Base-by-base conservation (phyloP, 192 early-diverging fungal species). In the Podila clonocystis region DNA sequence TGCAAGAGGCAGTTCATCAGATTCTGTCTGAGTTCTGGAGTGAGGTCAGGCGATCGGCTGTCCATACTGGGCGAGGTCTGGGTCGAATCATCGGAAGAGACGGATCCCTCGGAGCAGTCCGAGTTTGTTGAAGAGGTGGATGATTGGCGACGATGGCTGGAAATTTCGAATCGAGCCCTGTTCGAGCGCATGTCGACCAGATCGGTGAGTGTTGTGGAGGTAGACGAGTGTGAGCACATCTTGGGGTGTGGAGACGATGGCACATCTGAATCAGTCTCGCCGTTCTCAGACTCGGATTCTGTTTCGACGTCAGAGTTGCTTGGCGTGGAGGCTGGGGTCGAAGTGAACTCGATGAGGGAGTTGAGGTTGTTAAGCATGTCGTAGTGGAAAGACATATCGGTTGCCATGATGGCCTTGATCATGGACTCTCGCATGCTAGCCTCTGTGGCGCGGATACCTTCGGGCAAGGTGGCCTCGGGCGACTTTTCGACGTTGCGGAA, bases 351-450 rank as follows among this genome's bases (percentile, higher is more conserved):
- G 19, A 89, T 74, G 17, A 89, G 69, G 4, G 65, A 59, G 31
- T 86, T 77, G 38, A 90, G 66, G 41, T 87, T 85, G 62, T 89
- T 87, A 58, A 88, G 85, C 68, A 89, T 77, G 62, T 87, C 87
- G 85, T 95, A 98, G 75, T 98, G 97, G 12, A 92, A 90, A 3
- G 88, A 84, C 97, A 98, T 98, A 75, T 98, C 97, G 1, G 97
- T 98, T 22, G 91, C 89, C 48, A 98, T 86, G 66, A 98, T 95
- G 49, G 90, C 92, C 70, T 94, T 92, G 20, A 85, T 75, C 66
- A 93, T 90, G 15, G 86, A 72, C 5, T 59, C 60, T 22, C 82
- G 74, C 36, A 92, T 75, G 45, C 83, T 62, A 4, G 65, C 67
- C 36, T 88, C 86, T 0, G 89, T 89, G 38, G 82, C 82, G 59